Evolutionary conservation across 768 basidiomycete genomes (phyloP).

Genomic region (Candolleomyces efflorescens): DNA sequence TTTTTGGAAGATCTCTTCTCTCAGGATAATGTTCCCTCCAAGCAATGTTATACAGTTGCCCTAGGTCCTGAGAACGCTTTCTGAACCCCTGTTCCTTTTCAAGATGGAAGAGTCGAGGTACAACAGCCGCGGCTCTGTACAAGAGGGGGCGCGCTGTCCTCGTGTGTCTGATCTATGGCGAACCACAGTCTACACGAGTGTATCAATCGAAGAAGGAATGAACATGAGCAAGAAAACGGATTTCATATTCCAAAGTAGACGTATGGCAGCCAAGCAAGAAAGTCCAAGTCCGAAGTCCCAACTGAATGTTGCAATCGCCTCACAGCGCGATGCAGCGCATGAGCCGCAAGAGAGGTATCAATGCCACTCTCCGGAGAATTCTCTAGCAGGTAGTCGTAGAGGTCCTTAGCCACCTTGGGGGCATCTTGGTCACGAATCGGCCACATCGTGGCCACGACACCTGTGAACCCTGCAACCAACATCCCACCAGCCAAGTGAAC

Average conservation of each 20-base stretch:
- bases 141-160: too few species aligned
- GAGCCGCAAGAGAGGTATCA: neutral
- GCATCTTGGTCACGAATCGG: constrained; percentile 28
- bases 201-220: too few species aligned
- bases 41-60: too few species aligned
- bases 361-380: neutral
- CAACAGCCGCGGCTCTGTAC: too few species aligned
- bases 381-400: constrained; percentile 16
- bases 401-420: constrained; percentile 21
- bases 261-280: constrained; percentile 1
- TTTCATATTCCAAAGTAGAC: neutral
- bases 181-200: too few species aligned
- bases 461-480: constrained; percentile 23
- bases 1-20: too few species aligned
- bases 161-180: too few species aligned
- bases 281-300: neutral
- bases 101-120: too few species aligned
- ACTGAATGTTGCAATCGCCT: neutral
- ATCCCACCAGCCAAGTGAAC: constrained; percentile 38
- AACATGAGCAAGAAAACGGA: too few species aligned
- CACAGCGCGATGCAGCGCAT: constrained; percentile 4
- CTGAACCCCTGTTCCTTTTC: too few species aligned
- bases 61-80: too few species aligned
- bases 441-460: constrained; percentile 39
- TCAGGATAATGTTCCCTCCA: too few species aligned